Evolutionary conservation across 2,329 filamentous ascomycete genomes (phyloP), one percentile per base, ranked within the genome.

Genomic region (Fusarium guadeloupense): DNA sequence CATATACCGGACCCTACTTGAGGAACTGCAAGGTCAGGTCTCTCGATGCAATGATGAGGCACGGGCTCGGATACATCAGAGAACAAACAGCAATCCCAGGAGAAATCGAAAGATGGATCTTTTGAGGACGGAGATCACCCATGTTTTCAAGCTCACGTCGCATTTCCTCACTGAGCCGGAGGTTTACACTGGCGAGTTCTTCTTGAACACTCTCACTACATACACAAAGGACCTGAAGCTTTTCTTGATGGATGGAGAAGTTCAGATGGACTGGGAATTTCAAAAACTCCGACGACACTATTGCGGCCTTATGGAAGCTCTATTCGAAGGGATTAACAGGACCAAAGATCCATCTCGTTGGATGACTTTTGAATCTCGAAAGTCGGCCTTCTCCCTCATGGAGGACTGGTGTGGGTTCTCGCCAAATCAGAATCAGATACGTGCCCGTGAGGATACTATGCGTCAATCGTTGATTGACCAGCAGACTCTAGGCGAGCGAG

Each of bases 341-440:
- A 92, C 92, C 0, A 88, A 88, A 59, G 92, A 97, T 57, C 90
- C 93, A 2, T 89, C 92, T 5, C 85, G 92, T 26, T 99, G 95
- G 94, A 95, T 99, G 86, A 93, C 95, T 0, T 99, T 99, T 71
- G 95, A 99, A 74, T 92, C 93, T 12, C 85, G 96, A 34, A 97
- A 97, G 73, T 97, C 95, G 6, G 91, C 94, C 0, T 99, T 99
- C 72, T 89, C 93, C 1, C 79, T 99, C 41, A 98, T 99, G 93
- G 95, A 99, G 76, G 94, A 98, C 64, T 99, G 96, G 96, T 99
- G 95, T 73, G 95, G 95, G 3, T 97, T 96, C 74, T 97, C 93
- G 8, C 92, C 93, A 0, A 97, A 97, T 63, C 92, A 96, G 72
- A 82, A 80, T 13, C 91, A 96, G 63, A 91, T 97, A 34, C 86